A percentile compares a stretch with the other conserved stretches of the same genome.
Evolutionary conservation across 306 rosid species (phyloP).

Genomic region (Canavalia gladiata): DNA sequence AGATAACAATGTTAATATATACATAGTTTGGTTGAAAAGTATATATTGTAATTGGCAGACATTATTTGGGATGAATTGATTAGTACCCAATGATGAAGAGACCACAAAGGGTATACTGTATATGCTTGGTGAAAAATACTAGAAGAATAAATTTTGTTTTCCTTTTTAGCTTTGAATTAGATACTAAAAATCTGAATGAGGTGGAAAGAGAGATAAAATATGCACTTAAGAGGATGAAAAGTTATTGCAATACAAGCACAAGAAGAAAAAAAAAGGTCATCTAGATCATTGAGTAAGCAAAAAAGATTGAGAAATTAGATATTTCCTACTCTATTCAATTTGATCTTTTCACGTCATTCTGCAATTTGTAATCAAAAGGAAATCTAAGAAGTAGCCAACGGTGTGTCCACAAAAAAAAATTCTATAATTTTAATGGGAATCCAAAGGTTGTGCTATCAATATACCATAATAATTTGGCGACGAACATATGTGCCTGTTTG

Average conservation of each 20-base stretch:
- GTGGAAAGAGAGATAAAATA: conserved; percentile 30
- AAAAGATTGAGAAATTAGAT: conserved; percentile 36
- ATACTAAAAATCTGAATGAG: conserved; percentile 24
- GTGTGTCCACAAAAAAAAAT: conserved; percentile 39
- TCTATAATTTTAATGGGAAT: conserved; percentile 55
- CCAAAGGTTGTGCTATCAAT: conserved; percentile 41
- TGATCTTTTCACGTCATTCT: conserved; percentile 49
- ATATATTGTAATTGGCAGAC: background rate
- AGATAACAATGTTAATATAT: background rate
- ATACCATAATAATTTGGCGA: conserved; percentile 21
- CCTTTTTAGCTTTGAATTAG: conserved; percentile 44
- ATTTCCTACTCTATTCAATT: conserved; percentile 31
- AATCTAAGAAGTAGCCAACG: conserved; percentile 41
- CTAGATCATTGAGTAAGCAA: conserved; percentile 2
- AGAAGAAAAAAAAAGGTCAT: conserved; percentile 14
- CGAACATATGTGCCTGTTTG: conserved; percentile 24
- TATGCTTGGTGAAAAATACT: conserved; percentile 24
- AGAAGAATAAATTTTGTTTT: conserved; percentile 37
- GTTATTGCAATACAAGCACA: conserved; percentile 10
- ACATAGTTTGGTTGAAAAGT: background rate
- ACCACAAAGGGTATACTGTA: conserved; percentile 29
- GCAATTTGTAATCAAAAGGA: conserved; percentile 41
- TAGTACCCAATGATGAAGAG: conserved; percentile 35
- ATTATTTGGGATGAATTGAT: conserved; percentile 18
- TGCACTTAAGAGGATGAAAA: conserved; percentile 18